phyloP scores from a whole-genome alignment of 495 filamentous ascomycete species.

The Pyronema omphalodes region DNA sequence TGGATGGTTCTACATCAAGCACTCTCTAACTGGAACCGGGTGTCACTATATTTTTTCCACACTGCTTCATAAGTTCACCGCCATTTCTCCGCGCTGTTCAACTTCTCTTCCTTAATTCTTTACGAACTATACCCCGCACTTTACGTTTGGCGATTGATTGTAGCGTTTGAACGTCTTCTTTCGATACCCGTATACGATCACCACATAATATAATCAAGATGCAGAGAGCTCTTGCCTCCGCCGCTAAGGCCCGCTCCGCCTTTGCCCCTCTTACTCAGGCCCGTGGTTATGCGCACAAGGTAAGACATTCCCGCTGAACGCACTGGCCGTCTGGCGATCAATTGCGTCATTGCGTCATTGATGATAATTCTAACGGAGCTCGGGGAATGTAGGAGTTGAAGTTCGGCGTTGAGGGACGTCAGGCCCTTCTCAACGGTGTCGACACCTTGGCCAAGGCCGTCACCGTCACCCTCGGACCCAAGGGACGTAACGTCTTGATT shows the following conservation, averaged over 20 bases:
- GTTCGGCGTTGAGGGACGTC: conserved; percentile 89
- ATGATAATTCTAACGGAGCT: conserved; percentile 3
- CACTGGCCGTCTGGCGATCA: conserved; percentile 1
- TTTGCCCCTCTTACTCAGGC: conserved; percentile 12
- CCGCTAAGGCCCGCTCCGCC: conserved; percentile 15
- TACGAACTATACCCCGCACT: conserved; percentile 1
- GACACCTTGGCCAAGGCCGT: conserved; percentile 94
- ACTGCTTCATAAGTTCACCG: not conserved
- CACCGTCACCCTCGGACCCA: conserved; percentile 87
- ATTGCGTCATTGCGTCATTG: conserved; percentile 1
- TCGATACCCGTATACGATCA: not conserved
- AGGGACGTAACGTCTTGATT: conserved; percentile 94
- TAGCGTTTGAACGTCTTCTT: not conserved
- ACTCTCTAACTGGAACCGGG: not conserved
- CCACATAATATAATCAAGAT: conserved; percentile 6
- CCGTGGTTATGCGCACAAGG: conserved; percentile 24
- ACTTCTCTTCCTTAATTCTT: not conserved
- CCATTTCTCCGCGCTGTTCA: conserved; percentile 5
- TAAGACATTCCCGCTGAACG: conserved; percentile 13
- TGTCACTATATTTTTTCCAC: conserved; percentile 3
- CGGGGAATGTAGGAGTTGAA: conserved; percentile 58
- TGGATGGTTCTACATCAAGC: not conserved
- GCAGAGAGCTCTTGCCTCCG: conserved; percentile 23
- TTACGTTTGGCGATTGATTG: conserved; percentile 1
- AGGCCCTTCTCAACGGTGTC: conserved; percentile 76